Base-by-base conservation (phyloP, 208 protist genomes). In the Trypanosoma avium region DNA sequence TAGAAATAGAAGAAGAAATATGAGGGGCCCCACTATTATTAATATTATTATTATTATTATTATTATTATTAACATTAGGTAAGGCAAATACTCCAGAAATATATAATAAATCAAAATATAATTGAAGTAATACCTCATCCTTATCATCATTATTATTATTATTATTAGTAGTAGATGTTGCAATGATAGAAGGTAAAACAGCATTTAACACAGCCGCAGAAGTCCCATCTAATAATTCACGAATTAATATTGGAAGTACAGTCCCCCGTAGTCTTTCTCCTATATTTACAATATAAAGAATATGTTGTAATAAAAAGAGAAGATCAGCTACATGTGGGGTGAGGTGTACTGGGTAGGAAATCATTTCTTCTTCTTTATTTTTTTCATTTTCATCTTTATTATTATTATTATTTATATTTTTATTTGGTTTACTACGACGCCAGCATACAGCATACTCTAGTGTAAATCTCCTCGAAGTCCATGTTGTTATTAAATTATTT, bases 21-120 rank as follows among this genome's bases (percentile, higher is more conserved):
- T n/a, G n/a, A n/a, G n/a, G n/a, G n/a, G n/a, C n/a, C n/a, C n/a
- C n/a, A n/a, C n/a, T n/a, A n/a, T n/a, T n/a, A n/a, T n/a, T n/a
- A n/a, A n/a, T n/a, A n/a, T n/a, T n/a, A n/a, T n/a, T n/a, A n/a
- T n/a, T n/a, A n/a, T n/a, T n/a, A n/a, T n/a, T n/a, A n/a, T n/a
- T n/a, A n/a, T n/a, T n/a, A n/a, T n/a, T n/a, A 9, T 9, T 26
- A 7, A 2, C 33, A 10, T 21, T 26, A 17, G 61, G 13, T 21
- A 32, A 29, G 29, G 57, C 47, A 26, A 72, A 33, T 0, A 57
- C 15, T n/a, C 48, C 27, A 36, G 46, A 45, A n/a, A 71, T 55
- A 22, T 49, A 60, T 24, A 61, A 22, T 15, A 68, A 17, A 62
- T 80, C 74, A 59, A 80, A 62, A 60, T 69, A 80, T 3, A 80